Evolutionary conservation across 768 basidiomycete species (phyloP).

Genomic region (Strobilomyces echinocephalus): DNA sequence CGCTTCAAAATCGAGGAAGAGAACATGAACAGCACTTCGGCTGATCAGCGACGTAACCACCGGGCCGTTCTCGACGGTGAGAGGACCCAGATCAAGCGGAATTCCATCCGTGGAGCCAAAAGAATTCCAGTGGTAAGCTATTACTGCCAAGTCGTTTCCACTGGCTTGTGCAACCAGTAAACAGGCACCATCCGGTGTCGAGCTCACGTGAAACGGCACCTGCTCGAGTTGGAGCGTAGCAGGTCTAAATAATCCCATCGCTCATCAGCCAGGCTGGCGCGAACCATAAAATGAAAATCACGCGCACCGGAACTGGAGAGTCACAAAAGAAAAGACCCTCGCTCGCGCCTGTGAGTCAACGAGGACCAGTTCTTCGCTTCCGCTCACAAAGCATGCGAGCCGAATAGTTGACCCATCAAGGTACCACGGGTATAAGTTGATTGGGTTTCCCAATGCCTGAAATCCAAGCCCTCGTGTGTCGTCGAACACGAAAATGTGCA

Average conservation of each 20-base stretch:
- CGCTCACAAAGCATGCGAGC: slow-evolving; percentile 42
- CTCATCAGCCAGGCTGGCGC: not conserved
- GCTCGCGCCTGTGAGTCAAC: slow-evolving; percentile 41
- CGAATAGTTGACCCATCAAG: slow-evolving; percentile 22
- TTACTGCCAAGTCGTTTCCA: slow-evolving; percentile 18
- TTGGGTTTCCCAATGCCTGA: slow-evolving; percentile 37
- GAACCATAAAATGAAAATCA: not conserved
- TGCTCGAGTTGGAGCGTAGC: slow-evolving; percentile 38
- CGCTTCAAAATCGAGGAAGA: slow-evolving; percentile 34
- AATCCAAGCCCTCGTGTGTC: slow-evolving; percentile 41
- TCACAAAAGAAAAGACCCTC: slow-evolving; percentile 51
- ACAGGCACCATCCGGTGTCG: slow-evolving; percentile 54
- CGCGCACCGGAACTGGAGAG: slow-evolving; percentile 32
- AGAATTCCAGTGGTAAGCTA: slow-evolving; percentile 51
- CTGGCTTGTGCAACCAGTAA: slow-evolving; percentile 35
- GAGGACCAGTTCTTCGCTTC: slow-evolving; percentile 49
- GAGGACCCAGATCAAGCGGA: slow-evolving; percentile 29
- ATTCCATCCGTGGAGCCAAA: slow-evolving; percentile 51
- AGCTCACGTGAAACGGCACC: slow-evolving; percentile 30
- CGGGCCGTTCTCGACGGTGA: slow-evolving; percentile 20
- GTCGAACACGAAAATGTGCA: slow-evolving; percentile 47
- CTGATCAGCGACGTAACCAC: slow-evolving; percentile 43
- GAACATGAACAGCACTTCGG: slow-evolving; percentile 39
- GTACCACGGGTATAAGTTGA: slow-evolving; percentile 45
- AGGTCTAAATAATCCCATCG: slow-evolving; percentile 31